Evolutionary conservation across 148 eudicot species (phyloP), one percentile per base, ranked within the genome.

Genomic region (Chenopodium formosanum): DNA sequence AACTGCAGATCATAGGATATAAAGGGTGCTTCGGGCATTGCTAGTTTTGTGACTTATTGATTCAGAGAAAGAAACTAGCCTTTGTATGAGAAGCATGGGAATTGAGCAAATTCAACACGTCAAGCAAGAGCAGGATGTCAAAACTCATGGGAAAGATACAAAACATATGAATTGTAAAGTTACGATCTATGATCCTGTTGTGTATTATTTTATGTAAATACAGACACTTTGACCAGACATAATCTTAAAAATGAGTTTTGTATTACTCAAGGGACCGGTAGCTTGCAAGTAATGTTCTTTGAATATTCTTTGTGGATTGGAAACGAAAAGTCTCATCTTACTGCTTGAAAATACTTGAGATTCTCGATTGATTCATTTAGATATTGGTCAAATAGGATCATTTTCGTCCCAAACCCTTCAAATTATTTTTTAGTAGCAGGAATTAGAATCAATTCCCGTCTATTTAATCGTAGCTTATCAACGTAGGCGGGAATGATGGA

Each of bases 71-170:
- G 63, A 34, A 31, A 14, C 27, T 58, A 68, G 62, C 53, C 29
- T 17, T 76, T 29, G 80, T 68, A 50, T 46, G 44, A 76, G 34
- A 52, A n/a, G n/a, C n/a, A n/a, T n/a, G n/a, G n/a, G n/a, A n/a
- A n/a, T n/a, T n/a, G n/a, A n/a, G 12, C 40, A 34, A 44, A 37
- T 66, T 76, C 25, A 75, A 14, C 69, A 76, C 68, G 60, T 44
- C 53, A 73, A 82, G 74, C 76, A 46, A 78, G 2, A 46, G 68
- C 23, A 32, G 65, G 25, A 4, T 31, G 5, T 76, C 25, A 27
- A 17, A 32, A 56, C 25, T 27, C 25, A n/a, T 53, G 32, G 22
- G 17, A 56, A 19, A 56, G 23, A 77, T n/a, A 34, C 73, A 17
- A 20, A 23, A 11, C 7, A 56, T 56, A 48, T 74, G 60, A 16